These are phyloP conservation scores for Arthrinium phaeospermum DNA, from an alignment of 2,329 filamentous ascomycete species.

Conservation along the genomic window DNA sequence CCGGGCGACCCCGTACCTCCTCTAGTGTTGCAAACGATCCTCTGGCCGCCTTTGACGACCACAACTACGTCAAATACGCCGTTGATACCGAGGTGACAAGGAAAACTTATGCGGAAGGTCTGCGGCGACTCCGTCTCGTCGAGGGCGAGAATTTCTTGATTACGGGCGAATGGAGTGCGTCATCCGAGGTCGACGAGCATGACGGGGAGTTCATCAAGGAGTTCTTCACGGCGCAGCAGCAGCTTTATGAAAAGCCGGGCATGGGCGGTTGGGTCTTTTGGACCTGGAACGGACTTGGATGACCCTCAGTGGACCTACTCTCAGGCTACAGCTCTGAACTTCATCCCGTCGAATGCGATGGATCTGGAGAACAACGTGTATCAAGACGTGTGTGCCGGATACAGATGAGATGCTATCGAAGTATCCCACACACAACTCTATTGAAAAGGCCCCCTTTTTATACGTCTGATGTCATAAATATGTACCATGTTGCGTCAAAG, in stretches of 20 bases:
- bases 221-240: slow-evolving; percentile 50
- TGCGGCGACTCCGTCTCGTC: slow-evolving; percentile 43
- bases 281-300: slow-evolving; percentile 54
- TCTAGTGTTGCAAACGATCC: not conserved
- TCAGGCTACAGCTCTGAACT: slow-evolving; percentile 22
- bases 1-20: slow-evolving; percentile 49
- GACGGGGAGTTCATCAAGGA: slow-evolving; percentile 48
- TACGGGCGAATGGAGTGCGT: slow-evolving; percentile 53
- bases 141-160: slow-evolving; percentile 43
- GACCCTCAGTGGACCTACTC: slow-evolving; percentile 45
- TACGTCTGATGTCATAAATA: no score
- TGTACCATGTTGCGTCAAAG: no score
- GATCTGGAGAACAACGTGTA: slow-evolving; percentile 33
- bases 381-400: slow-evolving; percentile 32
- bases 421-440: no score
- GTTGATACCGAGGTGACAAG: slow-evolving; percentile 42
- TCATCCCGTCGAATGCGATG: slow-evolving; percentile 29
- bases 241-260: slow-evolving; percentile 48
- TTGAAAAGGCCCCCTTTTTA: no score
- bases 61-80: slow-evolving; percentile 54
- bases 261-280: slow-evolving; percentile 57
- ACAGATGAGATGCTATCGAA: not conserved
- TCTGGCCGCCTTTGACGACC: slow-evolving; percentile 48
- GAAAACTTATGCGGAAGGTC: slow-evolving; percentile 45
- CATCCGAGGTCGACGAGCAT: slow-evolving; percentile 27